phyloP scores from a whole-genome alignment of 768 basidiomycete species.

The Pisolithus sp. region DNA sequence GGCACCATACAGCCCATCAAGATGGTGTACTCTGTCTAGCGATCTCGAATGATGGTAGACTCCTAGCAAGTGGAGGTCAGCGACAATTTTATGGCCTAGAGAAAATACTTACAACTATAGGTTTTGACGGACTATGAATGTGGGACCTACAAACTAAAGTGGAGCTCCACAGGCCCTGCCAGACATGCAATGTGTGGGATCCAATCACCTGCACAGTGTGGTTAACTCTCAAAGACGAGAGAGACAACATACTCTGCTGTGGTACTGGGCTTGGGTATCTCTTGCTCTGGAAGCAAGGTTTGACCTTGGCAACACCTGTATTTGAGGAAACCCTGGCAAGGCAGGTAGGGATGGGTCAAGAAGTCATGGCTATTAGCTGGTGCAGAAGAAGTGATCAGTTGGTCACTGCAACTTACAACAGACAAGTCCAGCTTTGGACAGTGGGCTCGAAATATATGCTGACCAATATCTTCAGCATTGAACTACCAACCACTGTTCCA shows the following conservation, averaged over 20 bases:
- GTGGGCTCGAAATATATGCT: neutral
- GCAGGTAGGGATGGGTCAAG: conserved; percentile 1
- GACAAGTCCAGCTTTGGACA: neutral
- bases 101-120: neutral
- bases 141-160: conserved; percentile 5
- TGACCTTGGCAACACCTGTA: neutral
- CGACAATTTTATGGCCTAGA: no score
- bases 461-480: neutral
- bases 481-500: neutral
- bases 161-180: neutral
- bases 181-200: conserved; percentile 1
- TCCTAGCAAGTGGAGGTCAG: no score
- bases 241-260: neutral
- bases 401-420: neutral
- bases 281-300: conserved; percentile 1
- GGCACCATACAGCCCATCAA: conserved; percentile 1
- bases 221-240: neutral
- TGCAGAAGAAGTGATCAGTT: neutral
- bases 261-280: conserved; percentile 8
- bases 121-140: conserved; percentile 1
- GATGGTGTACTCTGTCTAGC: neutral
- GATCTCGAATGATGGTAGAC: no score
- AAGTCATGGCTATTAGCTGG: conserved; percentile 6
- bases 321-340: conserved; percentile 1
- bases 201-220: conserved; percentile 5